phyloP scores from a whole-genome alignment of 2,329 filamentous ascomycete species.

The Knufia petricola region DNA sequence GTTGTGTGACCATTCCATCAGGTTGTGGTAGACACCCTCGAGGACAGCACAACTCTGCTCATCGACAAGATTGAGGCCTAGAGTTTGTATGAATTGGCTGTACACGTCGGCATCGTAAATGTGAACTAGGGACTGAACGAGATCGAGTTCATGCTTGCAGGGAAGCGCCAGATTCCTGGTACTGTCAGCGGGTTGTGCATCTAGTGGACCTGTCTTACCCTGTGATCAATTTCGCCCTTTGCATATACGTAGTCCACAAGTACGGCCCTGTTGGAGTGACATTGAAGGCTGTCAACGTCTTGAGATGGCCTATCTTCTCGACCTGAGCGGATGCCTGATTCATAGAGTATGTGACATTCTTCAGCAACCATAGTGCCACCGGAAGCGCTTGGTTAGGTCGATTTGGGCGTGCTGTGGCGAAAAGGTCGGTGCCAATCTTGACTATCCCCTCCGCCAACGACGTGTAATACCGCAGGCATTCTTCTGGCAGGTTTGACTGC shows the following conservation, averaged over 20 bases:
- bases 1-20: conserved; percentile 13
- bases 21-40: conserved; percentile 14
- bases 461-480: conserved; percentile 2
- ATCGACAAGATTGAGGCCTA: conserved; percentile 4
- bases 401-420: neutral
- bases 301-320: conserved; percentile 13
- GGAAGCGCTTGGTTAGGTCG: neutral
- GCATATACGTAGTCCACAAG: conserved; percentile 19
- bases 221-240: conserved; percentile 16
- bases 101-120: conserved; percentile 19
- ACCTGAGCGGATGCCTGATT: conserved; percentile 11
- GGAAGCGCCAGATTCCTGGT: conserved; percentile 17
- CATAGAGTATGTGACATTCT: conserved; percentile 6
- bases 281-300: conserved; percentile 16
- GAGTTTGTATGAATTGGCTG: conserved; percentile 14
- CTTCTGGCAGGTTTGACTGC: neutral
- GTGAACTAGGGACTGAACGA: conserved; percentile 12
- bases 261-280: conserved; percentile 13
- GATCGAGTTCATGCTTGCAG: conserved; percentile 12
- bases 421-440: neutral
- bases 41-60: conserved; percentile 6
- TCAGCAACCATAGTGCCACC: neutral
- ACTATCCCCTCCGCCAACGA: neutral
- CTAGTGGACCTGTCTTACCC: conserved; percentile 13
- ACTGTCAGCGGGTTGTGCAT: too few relatives aligned